Conservation (phyloP, 805 yeast species). For the Lipomyces chichibuensis region DNA sequence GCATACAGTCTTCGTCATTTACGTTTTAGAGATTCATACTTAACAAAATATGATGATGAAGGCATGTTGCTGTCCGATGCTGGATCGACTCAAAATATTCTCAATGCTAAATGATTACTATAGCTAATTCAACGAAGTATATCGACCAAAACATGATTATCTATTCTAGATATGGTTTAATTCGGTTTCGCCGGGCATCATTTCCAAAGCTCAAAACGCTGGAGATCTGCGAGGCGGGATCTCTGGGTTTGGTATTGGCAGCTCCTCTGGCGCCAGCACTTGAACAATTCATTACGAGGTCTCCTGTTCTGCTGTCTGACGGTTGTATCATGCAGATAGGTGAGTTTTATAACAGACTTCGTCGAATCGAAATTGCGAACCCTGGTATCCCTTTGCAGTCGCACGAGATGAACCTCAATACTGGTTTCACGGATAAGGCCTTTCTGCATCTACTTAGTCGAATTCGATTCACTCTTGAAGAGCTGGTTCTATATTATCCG, state of each 20-base stretch:
- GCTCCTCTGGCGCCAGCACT: background rate
- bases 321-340: background rate
- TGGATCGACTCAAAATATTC: background rate
- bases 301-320: constrained; percentile 1
- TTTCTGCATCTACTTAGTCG: background rate
- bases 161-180: background rate
- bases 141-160: background rate
- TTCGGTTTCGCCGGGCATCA: background rate
- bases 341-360: background rate
- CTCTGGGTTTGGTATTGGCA: background rate
- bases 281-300: background rate
- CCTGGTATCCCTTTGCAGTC: constrained; percentile 3
- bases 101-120: background rate
- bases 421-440: background rate
- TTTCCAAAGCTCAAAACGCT: background rate
- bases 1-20: constrained; percentile 1
- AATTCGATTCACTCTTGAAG: background rate
- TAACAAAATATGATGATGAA: background rate
- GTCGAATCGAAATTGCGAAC: constrained; percentile 2
- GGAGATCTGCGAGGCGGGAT: background rate
- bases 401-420: background rate
- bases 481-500: background rate
- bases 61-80: background rate
- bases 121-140: background rate
- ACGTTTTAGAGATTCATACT: background rate